These are phyloP conservation scores for Rhodosporidiobolus odoratus DNA, from an alignment of 768 basidiomycete species.

Conservation along the genomic window DNA sequence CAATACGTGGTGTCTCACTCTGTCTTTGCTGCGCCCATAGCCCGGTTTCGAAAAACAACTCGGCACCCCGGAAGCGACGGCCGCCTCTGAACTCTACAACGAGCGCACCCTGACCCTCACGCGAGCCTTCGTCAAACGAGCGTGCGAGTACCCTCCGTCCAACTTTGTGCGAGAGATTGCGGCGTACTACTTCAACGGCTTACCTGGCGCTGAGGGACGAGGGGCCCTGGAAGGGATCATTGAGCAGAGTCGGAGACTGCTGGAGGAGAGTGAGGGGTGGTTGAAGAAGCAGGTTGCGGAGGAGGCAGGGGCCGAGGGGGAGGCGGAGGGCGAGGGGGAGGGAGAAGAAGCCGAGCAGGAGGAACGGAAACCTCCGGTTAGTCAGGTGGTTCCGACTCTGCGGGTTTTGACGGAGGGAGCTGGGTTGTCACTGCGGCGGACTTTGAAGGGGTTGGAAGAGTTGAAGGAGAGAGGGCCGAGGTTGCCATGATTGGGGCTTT, in stretches of 20 bases:
- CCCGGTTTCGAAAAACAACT: slow-evolving; percentile 88
- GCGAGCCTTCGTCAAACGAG: slow-evolving; percentile 80
- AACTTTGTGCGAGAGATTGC: slow-evolving; percentile 66
- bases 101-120: slow-evolving; percentile 91
- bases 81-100: slow-evolving; percentile 87
- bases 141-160: slow-evolving; percentile 70
- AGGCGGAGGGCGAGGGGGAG: slow-evolving; percentile 23
- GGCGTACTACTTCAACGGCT: slow-evolving; percentile 58
- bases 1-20: not conserved
- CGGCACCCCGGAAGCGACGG: slow-evolving; percentile 80
- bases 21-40: slow-evolving; percentile 57
- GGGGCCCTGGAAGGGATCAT: slow-evolving; percentile 52
- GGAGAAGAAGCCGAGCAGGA: not conserved
- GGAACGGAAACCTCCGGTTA: slow-evolving; percentile 6
- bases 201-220: slow-evolving; percentile 46
- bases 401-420: slow-evolving; percentile 58
- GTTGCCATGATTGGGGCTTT: not conserved
- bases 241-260: slow-evolving; percentile 63
- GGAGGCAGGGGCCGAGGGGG: slow-evolving; percentile 47
- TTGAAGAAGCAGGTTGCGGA: slow-evolving; percentile 42
- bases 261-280: slow-evolving; percentile 60
- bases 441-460: slow-evolving; percentile 60
- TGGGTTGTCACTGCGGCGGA: slow-evolving; percentile 70
- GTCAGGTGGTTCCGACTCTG: slow-evolving; percentile 63
- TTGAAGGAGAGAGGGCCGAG: slow-evolving; percentile 30